A percentile compares a stretch with the other conserved stretches of the same genome.
Conservation (phyloP, 257 asterid genomes). For the Salvia rosmarinus region DNA sequence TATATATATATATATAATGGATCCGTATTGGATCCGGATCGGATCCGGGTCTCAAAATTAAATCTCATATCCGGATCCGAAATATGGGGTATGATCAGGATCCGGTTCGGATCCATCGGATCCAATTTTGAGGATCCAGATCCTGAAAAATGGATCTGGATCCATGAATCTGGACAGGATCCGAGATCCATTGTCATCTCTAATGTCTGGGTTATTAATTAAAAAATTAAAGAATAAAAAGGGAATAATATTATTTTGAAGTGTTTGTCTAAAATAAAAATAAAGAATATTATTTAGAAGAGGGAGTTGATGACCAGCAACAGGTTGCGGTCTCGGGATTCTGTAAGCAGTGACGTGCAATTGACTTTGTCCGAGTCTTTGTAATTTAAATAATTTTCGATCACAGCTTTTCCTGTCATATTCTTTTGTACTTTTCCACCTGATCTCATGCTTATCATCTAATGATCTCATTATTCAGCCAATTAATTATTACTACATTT, state of each 20-base stretch:
- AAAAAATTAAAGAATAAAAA: neutral
- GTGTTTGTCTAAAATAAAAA: too few relatives aligned
- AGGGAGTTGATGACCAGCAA: slow-evolving; percentile 46
- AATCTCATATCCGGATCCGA: too few relatives aligned
- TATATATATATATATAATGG: too few relatives aligned
- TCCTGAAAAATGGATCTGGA: too few relatives aligned
- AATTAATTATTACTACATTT: neutral
- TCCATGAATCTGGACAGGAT: too few relatives aligned
- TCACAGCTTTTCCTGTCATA: neutral
- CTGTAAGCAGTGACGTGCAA: slow-evolving; percentile 46
- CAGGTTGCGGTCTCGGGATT: slow-evolving; percentile 31
- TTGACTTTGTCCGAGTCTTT: slow-evolving; percentile 42
- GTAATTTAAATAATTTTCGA: slow-evolving; percentile 1
- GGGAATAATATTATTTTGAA: neutral
- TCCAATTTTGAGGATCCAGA: too few relatives aligned
- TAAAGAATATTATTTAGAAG: slow-evolving; percentile 9
- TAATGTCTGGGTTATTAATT: neutral
- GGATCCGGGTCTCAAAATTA: too few relatives aligned
- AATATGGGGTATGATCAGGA: too few relatives aligned
- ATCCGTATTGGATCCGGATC: too few relatives aligned
- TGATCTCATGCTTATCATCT: slow-evolving; percentile 34
- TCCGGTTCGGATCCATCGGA: too few relatives aligned
- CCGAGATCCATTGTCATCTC: too few relatives aligned
- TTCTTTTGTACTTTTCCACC: slow-evolving; percentile 4
- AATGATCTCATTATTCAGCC: slow-evolving; percentile 26